Evolutionary conservation across 495 filamentous ascomycete genomes (phyloP).

Genomic region (Articulospora tetracladia): DNA sequence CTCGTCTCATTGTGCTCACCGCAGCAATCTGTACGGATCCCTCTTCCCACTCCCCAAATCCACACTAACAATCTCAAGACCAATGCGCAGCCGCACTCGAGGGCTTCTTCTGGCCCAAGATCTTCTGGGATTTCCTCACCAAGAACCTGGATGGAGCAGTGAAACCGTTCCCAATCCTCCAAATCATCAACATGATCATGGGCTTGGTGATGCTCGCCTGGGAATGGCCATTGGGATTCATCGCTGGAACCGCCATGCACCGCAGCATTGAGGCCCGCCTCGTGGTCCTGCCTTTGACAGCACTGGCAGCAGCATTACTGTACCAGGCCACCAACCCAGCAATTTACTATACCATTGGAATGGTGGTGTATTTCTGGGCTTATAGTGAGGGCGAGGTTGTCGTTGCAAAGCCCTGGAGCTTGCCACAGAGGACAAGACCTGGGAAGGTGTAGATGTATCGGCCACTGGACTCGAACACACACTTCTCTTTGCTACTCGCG

Average conservation of each 20-base stretch:
- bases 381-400: conserved; percentile 93
- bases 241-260: conserved; percentile 69
- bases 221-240: conserved; percentile 81
- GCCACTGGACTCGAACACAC: background rate
- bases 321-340: conserved; percentile 94
- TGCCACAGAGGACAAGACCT: conserved; percentile 38
- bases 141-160: conserved; percentile 85
- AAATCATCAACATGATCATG: conserved; percentile 92
- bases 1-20: conserved; percentile 83
- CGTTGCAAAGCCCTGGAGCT: conserved; percentile 44
- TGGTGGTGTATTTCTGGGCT: conserved; percentile 91
- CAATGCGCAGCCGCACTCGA: conserved; percentile 82
- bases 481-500: no score
- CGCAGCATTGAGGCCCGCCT: conserved; percentile 84
- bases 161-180: conserved; percentile 81
- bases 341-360: conserved; percentile 86
- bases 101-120: conserved; percentile 97
- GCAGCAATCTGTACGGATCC: conserved; percentile 71
- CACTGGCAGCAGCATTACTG: conserved; percentile 69
- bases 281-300: conserved; percentile 74
- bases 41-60: background rate
- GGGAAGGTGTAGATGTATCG: conserved; percentile 27
- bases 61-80: conserved; percentile 50
- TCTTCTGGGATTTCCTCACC: conserved; percentile 96
- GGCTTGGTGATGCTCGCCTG: conserved; percentile 75